phyloP scores from a whole-genome alignment of 176 grass and related monocot genomes.

The Saccharum spontaneum region DNA sequence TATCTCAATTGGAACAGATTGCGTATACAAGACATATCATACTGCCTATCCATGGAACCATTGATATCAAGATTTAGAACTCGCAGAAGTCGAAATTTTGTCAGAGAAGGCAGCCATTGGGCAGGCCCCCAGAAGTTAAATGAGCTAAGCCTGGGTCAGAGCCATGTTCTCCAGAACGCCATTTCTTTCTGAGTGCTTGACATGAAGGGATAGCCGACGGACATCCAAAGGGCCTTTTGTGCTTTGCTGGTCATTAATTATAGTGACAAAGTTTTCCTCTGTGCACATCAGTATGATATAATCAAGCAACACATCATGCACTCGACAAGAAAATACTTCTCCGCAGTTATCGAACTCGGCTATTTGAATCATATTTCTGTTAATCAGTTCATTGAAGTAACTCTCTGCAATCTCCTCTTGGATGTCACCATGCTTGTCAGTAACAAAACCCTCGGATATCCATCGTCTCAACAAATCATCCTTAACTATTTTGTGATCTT shows the following conservation, averaged over 20 bases:
- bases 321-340: background rate
- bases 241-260: background rate
- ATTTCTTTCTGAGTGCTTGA: background rate
- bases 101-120: background rate
- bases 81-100: background rate
- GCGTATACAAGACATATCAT: background rate
- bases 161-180: background rate
- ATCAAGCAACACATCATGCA: conserved; percentile 25
- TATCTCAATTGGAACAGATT: background rate
- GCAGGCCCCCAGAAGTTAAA: conserved; percentile 17
- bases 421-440: background rate
- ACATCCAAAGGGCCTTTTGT: background rate
- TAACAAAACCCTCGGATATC: background rate
- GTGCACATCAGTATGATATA: conserved; percentile 18
- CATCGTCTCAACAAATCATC: background rate
- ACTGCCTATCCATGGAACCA: background rate
- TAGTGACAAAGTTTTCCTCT: conserved; percentile 28
- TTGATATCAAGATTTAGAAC: conserved; percentile 3
- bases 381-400: background rate
- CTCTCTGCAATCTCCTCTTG: background rate
- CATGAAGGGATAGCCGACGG: conserved; percentile 25
- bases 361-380: conserved; percentile 19
- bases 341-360: conserved; percentile 12
- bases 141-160: conserved; percentile 4
- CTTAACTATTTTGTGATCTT: background rate